Percentiles rank a stretch among this genome's conserved stretches.
Conservation (phyloP, 106 monocot genomes). For the Agapanthus africanus region DNA sequence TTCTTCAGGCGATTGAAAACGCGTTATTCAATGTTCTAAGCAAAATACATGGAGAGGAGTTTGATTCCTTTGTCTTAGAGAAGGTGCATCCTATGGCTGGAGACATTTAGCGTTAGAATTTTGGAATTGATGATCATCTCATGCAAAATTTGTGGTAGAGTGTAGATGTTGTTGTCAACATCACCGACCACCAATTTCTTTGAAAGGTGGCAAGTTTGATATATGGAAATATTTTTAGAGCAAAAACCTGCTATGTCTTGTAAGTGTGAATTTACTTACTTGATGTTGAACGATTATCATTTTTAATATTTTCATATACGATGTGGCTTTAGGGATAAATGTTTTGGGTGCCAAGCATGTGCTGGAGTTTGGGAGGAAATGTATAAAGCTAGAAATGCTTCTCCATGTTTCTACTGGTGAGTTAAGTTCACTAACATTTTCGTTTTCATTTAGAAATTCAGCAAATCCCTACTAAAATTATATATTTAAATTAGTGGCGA, state of each 20-base stretch:
- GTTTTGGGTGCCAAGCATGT: constrained; percentile 31
- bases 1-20: constrained; percentile 41
- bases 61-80: constrained; percentile 26
- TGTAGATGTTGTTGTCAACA: constrained; percentile 42
- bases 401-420: constrained; percentile 47
- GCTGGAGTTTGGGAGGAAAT: constrained; percentile 26
- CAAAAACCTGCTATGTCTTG: background rate
- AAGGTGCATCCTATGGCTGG: constrained; percentile 43
- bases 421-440: background rate
- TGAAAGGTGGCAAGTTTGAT: constrained; percentile 33
- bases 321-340: constrained; percentile 26
- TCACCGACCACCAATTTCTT: constrained; percentile 64
- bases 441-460: background rate
- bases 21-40: constrained; percentile 42
- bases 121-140: constrained; percentile 36
- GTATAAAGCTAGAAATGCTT: constrained; percentile 20
- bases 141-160: constrained; percentile 19
- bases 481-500: too few relatives aligned
- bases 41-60: constrained; percentile 43
- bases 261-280: background rate
- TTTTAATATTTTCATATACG: constrained; percentile 19
- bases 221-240: background rate
- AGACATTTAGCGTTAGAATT: constrained; percentile 31
- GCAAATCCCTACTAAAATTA: too few relatives aligned
- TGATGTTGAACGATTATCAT: background rate